Conservation (phyloP, 2,329 filamentous ascomycete genomes). For the Colletotrichum liriopes region DNA sequence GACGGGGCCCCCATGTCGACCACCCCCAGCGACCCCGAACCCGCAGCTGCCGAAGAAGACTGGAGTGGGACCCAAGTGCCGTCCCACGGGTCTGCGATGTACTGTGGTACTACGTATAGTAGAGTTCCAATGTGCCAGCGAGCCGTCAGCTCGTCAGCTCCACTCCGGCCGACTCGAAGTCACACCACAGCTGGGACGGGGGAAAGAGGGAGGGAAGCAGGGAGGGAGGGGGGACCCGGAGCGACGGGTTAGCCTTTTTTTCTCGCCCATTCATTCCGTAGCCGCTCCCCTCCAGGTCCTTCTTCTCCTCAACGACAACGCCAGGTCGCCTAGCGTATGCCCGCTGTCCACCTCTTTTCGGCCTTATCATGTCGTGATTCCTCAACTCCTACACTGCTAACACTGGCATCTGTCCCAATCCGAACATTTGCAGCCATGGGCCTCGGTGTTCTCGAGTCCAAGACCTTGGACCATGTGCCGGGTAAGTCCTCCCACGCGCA, state of each 20-base stretch:
- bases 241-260: constrained; percentile 1
- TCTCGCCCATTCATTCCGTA: background rate
- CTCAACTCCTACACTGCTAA: constrained; percentile 6
- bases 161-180: constrained; percentile 1
- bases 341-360: background rate
- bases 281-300: background rate
- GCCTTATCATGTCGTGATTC: constrained; percentile 24
- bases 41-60: constrained; percentile 30
- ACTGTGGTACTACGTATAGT: background rate
- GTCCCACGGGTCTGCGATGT: background rate
- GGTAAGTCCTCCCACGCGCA: constrained; percentile 64
- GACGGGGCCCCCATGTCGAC: background rate
- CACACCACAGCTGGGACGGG: constrained; percentile 16
- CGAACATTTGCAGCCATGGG: constrained; percentile 66
- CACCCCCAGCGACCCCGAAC: constrained; percentile 17
- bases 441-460: constrained; percentile 81
- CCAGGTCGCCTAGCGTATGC: background rate
- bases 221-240: background rate
- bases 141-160: background rate
- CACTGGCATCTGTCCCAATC: background rate
- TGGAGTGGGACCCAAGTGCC: background rate
- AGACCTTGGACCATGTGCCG: constrained; percentile 78
- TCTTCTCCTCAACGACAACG: constrained; percentile 1
- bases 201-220: background rate
- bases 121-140: background rate